Conservation (phyloP, 345 rosid genomes). For the Reutealis trisperma region DNA sequence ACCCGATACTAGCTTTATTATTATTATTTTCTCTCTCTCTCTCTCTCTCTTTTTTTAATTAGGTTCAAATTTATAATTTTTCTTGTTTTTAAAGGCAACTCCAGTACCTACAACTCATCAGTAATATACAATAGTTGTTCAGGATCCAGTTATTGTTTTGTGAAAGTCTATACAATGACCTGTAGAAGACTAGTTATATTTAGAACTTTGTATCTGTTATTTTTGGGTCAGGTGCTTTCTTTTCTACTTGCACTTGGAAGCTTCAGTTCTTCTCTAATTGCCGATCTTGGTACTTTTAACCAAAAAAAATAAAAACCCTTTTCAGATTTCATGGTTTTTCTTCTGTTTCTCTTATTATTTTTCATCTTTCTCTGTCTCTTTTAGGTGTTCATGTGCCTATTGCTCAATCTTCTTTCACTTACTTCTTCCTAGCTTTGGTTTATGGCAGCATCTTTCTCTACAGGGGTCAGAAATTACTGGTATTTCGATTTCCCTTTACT, state of each 20-base stretch:
- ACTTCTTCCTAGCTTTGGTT: slow-evolving; percentile 43
- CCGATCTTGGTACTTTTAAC: slow-evolving; percentile 46
- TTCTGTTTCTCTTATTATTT: neutral
- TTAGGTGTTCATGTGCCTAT: slow-evolving; percentile 62
- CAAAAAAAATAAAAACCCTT: neutral
- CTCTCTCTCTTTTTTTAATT: no score
- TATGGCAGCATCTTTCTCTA: slow-evolving; percentile 48
- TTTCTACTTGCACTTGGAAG: slow-evolving; percentile 43
- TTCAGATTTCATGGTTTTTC: neutral
- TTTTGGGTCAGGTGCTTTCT: slow-evolving; percentile 56
- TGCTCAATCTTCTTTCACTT: slow-evolving; percentile 43
- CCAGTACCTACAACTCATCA: no score
- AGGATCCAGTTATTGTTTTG: no score
- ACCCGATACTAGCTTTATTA: no score
- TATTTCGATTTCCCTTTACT: neutral
- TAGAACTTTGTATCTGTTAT: slow-evolving; percentile 37
- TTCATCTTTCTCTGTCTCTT: neutral
- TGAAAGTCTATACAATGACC: neutral
- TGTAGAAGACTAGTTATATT: slow-evolving; percentile 30
- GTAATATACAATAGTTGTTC: no score
- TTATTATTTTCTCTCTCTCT: no score
- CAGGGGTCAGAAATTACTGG: slow-evolving; percentile 43
- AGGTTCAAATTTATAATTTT: no score
- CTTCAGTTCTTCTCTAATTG: slow-evolving; percentile 55
- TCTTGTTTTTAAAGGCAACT: no score